Evolutionary conservation across 371 early-diverging fungal species (phyloP).

Genomic region (Lichtheimia hyalospora): DNA sequence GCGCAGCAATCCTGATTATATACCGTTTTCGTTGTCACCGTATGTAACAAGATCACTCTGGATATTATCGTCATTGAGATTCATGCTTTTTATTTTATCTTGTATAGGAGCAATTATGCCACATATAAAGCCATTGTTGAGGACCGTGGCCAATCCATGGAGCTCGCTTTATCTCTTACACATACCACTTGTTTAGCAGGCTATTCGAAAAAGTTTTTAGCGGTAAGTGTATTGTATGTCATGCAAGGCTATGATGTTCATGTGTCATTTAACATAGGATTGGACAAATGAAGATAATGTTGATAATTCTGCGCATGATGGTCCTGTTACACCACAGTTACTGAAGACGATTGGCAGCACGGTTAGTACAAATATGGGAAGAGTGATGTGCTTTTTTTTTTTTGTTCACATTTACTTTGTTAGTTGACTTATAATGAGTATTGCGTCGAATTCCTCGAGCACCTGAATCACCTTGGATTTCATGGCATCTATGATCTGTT

Average conservation of each 20-base stretch:
- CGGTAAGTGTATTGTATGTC: slow-evolving; percentile 15
- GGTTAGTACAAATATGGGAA: neutral
- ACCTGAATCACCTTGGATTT: slow-evolving; percentile 44
- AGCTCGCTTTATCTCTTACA: slow-evolving; percentile 42
- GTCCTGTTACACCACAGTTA: slow-evolving; percentile 24
- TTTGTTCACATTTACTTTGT: neutral
- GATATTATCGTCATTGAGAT: neutral
- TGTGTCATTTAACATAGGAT: slow-evolving; percentile 2
- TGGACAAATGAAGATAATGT: slow-evolving; percentile 15
- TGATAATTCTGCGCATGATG: slow-evolving; percentile 9
- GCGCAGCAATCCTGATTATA: slow-evolving; percentile 29
- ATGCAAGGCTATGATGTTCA: neutral
- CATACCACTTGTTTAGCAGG: slow-evolving; percentile 47
- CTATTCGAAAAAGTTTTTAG: slow-evolving; percentile 45
- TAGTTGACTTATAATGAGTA: slow-evolving; percentile 31
- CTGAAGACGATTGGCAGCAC: slow-evolving; percentile 13
- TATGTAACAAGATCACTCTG: slow-evolving; percentile 19
- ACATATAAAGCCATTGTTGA: slow-evolving; percentile 28
- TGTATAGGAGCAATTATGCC: slow-evolving; percentile 27
- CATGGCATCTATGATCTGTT: slow-evolving; percentile 48
- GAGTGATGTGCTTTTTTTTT: neutral
- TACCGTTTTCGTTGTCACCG: slow-evolving; percentile 45
- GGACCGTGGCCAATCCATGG: slow-evolving; percentile 30
- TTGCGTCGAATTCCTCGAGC: slow-evolving; percentile 47
- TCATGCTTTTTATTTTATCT: neutral